Evolutionary conservation across 1,284 basidiomycete genomes (phyloP).

Genomic region (Bjerkandera adusta): DNA sequence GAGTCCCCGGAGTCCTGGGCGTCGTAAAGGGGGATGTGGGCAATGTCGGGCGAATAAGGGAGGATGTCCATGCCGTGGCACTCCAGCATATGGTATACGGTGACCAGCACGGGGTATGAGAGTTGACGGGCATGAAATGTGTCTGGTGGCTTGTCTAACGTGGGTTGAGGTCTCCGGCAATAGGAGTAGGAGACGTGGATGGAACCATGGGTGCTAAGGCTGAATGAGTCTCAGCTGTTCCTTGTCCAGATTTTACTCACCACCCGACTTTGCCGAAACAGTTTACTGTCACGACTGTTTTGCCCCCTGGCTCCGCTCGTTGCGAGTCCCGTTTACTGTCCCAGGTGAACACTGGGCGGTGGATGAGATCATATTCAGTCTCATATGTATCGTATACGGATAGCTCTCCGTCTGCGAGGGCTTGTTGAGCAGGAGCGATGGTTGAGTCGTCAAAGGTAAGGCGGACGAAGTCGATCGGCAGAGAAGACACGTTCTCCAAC

Average conservation of each 20-base stretch:
- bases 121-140: constrained; percentile 83
- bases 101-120: constrained; percentile 82
- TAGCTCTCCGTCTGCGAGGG: constrained; percentile 77
- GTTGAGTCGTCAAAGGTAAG: constrained; percentile 90
- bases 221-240: neutral
- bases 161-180: constrained; percentile 44
- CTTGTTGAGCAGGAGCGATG: constrained; percentile 69
- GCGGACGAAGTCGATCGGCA: constrained; percentile 84
- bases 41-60: constrained; percentile 47
- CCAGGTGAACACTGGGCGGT: constrained; percentile 84
- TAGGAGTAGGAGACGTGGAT: constrained; percentile 86
- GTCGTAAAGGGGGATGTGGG: constrained; percentile 17
- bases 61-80: constrained; percentile 79
- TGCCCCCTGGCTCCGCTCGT: constrained; percentile 69
- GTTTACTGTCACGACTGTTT: constrained; percentile 62
- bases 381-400: constrained; percentile 88
- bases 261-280: constrained; percentile 91
- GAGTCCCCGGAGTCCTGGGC: no score
- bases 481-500: constrained; percentile 81
- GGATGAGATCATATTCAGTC: constrained; percentile 80
- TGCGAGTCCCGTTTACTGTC: constrained; percentile 49
- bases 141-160: constrained; percentile 35
- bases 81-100: constrained; percentile 91
- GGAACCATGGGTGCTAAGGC: constrained; percentile 66
- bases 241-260: constrained; percentile 43